Evolutionary conservation across 2,329 filamentous ascomycete genomes (phyloP), one percentile per base, ranked within the genome.

Genomic region (Apiospora malaysiana): DNA sequence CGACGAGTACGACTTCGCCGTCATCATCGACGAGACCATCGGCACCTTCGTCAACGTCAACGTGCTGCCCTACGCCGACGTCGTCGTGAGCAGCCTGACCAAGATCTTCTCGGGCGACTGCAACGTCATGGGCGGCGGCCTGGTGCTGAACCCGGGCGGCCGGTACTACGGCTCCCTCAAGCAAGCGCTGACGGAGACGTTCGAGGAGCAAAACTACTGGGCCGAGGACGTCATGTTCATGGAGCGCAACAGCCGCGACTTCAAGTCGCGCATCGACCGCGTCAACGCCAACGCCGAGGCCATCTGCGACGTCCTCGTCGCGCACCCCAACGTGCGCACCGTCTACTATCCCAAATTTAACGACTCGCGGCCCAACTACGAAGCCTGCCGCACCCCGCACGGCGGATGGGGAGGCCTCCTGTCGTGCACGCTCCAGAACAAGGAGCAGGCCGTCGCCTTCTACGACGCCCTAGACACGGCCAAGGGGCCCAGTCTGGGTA

Each of bases 31-130:
- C 81, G 96, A 99, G 82, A 98, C 96, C 0, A 94, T 99, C 72
- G 95, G 95, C 76, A 99, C 96, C 70, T 97, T 98, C 79, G 91
- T 97, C 78, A 99, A 99, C 79, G 91, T 98, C 76, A 94, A 98
- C 79, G 94, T 99, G 4, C 87, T 99, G 6, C 94, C 92, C 2
- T 93, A 92, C 78, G 93, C 94, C 72, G 96, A 99, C 81, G 87
- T 98, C 21, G 93, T 98, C 6, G 95, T 97, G 70, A 97, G 94
- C 85, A 97, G 94, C 79, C 85, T 99, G 71, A 98, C 96, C 67
- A 99, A 99, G 81, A 92, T 98, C 69, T 99, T 99, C 83, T 97
- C 94, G 70, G 96, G 96, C 68, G 96, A 98, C 82, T 96, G 94
- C 81, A 98, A 99, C 81, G 96, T 99, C 75, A 98, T 98, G 95